phyloP scores from a whole-genome alignment of 2,329 filamentous ascomycete species.

The Fusarium sublunatum region DNA sequence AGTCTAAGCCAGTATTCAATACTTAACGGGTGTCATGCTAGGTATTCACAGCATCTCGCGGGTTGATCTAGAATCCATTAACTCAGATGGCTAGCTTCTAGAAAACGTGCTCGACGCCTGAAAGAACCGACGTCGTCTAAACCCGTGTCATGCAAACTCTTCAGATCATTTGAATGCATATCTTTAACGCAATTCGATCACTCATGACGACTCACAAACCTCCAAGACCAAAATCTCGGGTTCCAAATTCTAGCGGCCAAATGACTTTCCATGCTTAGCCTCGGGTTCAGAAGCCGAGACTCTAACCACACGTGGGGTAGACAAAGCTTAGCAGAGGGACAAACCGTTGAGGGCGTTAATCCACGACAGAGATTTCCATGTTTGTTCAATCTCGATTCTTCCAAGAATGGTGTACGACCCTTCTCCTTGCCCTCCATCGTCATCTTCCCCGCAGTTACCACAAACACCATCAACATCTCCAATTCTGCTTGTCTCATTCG shows the following conservation, averaged over 20 bases:
- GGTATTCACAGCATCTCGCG: too few relatives aligned
- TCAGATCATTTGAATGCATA: not conserved
- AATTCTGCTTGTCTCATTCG: not conserved
- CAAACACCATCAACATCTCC: not conserved
- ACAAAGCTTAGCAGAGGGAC: not conserved
- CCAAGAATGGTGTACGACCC: not conserved
- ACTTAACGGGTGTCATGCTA: not conserved
- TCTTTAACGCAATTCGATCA: not conserved
- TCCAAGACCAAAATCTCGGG: not conserved
- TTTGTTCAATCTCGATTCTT: too few relatives aligned
- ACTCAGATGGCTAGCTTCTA: too few relatives aligned
- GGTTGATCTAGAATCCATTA: too few relatives aligned
- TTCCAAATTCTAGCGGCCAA: not conserved
- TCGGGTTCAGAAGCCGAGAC: conserved; percentile 20
- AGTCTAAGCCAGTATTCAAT: too few relatives aligned
- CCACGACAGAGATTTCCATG: not conserved
- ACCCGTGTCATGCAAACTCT: not conserved
- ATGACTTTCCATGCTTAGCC: too few relatives aligned
- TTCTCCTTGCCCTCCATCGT: not conserved
- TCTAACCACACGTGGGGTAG: conserved; percentile 8
- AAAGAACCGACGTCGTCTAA: too few relatives aligned
- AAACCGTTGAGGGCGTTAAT: not conserved
- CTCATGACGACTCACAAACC: not conserved
- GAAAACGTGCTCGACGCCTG: too few relatives aligned
- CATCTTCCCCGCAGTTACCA: conserved; percentile 10